Evolutionary conservation across 345 rosid species (phyloP), one percentile per base, ranked within the genome.

Genomic region (Euphorbia tirucalli): DNA sequence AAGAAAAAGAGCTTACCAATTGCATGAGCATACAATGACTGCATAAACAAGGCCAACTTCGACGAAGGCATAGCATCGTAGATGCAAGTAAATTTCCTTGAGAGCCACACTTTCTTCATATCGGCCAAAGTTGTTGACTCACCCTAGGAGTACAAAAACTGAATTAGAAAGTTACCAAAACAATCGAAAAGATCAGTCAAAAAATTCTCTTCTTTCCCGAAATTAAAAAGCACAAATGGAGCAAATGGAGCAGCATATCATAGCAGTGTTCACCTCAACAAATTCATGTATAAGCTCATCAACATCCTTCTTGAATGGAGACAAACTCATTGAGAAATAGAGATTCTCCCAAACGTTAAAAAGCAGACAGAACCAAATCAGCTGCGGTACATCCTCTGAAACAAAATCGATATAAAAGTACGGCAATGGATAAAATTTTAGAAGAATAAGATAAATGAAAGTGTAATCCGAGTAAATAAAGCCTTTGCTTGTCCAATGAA

Each of bases 51-150:
- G 32, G 89, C 75, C 77, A 85, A 70, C 44, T 83, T 84, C 41
- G 48, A 49, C 28, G 80, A 79, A 66, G 88, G 93, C 31, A 76
- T 70, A 46, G 91, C 93, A 32, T 86, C 86, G 63, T 67, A 89
- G 28, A 91, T 83, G 75, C 78, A 84, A 18, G 91, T 78, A 74
- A 89, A 88, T 63, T 84, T 91, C 77, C 81, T 83, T 0, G 86
- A 79, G 27, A 78, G 74, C 93, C 97, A 89, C 16, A 88, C 72
- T 22, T 76, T 83, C 88, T 88, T 91, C 91, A 87, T 83, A 61
- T 85, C 91, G 73, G 64, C 78, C 65, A 88, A 81, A 2, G 78
- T 87, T 60, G 72, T 79, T 16, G 68, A 80, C 61, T 81, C 84
- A 62, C 74, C 61, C 91, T 89, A 78, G 22, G 39, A 72, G 28